A percentile compares a stretch with the other conserved stretches of the same genome.
phyloP scores from a whole-genome alignment of 1,284 basidiomycete species.

The Lentinula novae-zelandiae region DNA sequence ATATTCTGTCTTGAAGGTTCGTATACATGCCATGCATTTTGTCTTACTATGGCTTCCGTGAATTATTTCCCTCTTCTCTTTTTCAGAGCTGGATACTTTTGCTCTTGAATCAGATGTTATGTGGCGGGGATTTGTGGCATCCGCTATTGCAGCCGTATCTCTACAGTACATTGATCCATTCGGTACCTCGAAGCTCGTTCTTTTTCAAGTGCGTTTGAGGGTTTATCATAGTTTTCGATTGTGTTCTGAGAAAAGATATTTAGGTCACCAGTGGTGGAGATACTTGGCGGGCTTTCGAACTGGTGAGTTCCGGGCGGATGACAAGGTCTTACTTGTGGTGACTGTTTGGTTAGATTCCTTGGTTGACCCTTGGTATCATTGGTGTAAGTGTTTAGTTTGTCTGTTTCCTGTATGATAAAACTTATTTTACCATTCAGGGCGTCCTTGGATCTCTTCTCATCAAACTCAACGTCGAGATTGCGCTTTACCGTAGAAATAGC shows the following conservation, averaged over 20 bases:
- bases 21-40: neutral
- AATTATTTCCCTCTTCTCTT: neutral
- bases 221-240: neutral
- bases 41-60: neutral
- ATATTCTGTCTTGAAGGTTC: slow-evolving; percentile 66
- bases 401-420: neutral
- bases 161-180: slow-evolving; percentile 74
- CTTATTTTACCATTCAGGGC: slow-evolving; percentile 38
- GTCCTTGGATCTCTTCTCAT: slow-evolving; percentile 62
- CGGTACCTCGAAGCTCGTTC: slow-evolving; percentile 68
- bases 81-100: slow-evolving; percentile 62
- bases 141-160: slow-evolving; percentile 65
- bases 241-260: neutral
- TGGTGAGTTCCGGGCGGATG: slow-evolving; percentile 37
- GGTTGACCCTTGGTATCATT: slow-evolving; percentile 56
- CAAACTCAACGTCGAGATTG: slow-evolving; percentile 59
- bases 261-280: slow-evolving; percentile 57
- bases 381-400: slow-evolving; percentile 39
- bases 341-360: slow-evolving; percentile 49
- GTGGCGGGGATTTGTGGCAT: slow-evolving; percentile 76
- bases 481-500: slow-evolving; percentile 57
- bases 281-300: slow-evolving; percentile 68
- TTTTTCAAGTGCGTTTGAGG: slow-evolving; percentile 50
- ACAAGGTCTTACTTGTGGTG: neutral
- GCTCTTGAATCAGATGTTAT: slow-evolving; percentile 68